A percentile compares a stretch with the other conserved stretches of the same genome.
phyloP scores from a whole-genome alignment of 768 basidiomycete species.

The Pleurotus tuoliensis region DNA sequence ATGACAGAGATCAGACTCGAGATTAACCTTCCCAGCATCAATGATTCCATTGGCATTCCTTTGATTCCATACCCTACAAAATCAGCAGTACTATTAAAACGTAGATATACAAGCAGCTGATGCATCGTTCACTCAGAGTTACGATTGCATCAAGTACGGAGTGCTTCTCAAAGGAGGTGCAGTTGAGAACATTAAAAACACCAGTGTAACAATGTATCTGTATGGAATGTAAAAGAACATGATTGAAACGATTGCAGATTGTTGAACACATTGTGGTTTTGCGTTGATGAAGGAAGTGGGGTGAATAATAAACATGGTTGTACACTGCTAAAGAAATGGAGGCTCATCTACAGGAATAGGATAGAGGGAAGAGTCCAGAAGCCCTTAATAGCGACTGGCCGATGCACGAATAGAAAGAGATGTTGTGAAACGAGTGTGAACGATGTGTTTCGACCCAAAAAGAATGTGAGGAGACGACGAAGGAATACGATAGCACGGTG shows the following conservation, averaged over 20 bases:
- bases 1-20: neutral
- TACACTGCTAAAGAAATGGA: constrained; percentile 1
- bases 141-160: neutral
- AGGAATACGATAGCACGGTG: neutral
- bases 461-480: neutral
- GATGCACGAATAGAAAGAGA: neutral
- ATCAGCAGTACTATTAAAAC: neutral
- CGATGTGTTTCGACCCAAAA: neutral
- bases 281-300: neutral
- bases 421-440: neutral
- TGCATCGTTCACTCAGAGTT: neutral
- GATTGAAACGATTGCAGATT: neutral
- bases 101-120: neutral
- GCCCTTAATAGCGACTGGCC: neutral
- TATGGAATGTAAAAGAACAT: neutral
- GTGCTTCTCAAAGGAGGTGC: neutral
- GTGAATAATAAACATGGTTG: constrained; percentile 7
- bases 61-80: neutral
- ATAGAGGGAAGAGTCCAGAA: constrained; percentile 1
- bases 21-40: neutral
- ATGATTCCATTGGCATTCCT: neutral
- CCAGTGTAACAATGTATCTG: constrained; percentile 1
- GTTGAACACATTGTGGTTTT: constrained; percentile 9
- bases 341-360: constrained; percentile 1
- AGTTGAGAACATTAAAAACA: constrained; percentile 8